Evolutionary conservation across 768 basidiomycete species (phyloP).

Genomic region (Trametes cubensis): DNA sequence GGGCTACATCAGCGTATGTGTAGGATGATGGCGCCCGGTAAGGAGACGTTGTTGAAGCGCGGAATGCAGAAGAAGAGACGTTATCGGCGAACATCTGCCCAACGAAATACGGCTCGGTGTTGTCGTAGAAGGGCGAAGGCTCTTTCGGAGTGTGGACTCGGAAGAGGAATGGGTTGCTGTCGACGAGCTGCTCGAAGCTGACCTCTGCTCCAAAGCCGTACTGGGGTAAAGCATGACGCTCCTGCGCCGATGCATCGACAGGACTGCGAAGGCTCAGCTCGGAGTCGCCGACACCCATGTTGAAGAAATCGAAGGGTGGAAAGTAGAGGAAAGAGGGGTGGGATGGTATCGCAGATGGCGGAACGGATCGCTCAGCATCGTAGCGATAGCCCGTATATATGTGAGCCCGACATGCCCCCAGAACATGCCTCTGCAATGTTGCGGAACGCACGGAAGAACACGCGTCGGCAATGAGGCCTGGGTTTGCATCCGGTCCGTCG

Average conservation of each 20-base stretch:
- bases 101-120: constrained; percentile 65
- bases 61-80: constrained; percentile 28
- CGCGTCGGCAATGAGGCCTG: constrained; percentile 24
- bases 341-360: constrained; percentile 22
- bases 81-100: constrained; percentile 63
- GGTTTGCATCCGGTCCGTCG: constrained; percentile 19
- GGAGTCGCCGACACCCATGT: constrained; percentile 19
- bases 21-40: constrained; percentile 32
- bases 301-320: background rate
- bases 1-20: constrained; percentile 64
- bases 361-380: constrained; percentile 18
- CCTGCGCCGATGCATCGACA: constrained; percentile 20
- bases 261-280: constrained; percentile 10
- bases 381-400: constrained; percentile 17
- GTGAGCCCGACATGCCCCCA: constrained; percentile 1
- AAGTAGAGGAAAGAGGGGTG: background rate
- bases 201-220: constrained; percentile 70
- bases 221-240: constrained; percentile 54
- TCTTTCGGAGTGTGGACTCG: constrained; percentile 78
- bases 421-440: constrained; percentile 23
- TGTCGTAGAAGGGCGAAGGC: constrained; percentile 52
- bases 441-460: constrained; percentile 17
- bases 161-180: constrained; percentile 74
- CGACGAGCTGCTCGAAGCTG: constrained; percentile 62
- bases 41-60: constrained; percentile 31